Conservation (phyloP, 2,329 filamentous ascomycete species). For the Fusarium dimerum region DNA sequence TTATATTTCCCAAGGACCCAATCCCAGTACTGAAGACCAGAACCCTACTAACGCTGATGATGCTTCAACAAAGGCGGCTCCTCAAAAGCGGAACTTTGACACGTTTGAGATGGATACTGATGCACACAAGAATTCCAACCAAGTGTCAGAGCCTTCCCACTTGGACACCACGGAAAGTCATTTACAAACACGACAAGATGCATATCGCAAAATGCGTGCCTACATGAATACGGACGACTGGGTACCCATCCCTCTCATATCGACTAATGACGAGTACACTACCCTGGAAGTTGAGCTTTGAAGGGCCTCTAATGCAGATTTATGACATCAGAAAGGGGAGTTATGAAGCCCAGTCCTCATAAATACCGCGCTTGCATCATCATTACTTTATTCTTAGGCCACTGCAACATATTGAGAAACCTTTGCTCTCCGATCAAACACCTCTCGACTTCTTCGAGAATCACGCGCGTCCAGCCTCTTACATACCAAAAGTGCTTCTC, state of each 20-base stretch:
- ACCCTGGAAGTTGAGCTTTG: conserved; percentile 36
- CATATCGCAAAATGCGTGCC: conserved; percentile 35
- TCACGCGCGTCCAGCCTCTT: conserved; percentile 26
- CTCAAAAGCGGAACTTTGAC: conserved; percentile 23
- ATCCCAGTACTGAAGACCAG: background rate
- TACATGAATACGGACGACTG: conserved; percentile 32
- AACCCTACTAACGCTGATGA: background rate
- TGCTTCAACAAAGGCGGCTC: background rate
- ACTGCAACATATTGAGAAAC: conserved; percentile 22
- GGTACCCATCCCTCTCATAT: conserved; percentile 36
- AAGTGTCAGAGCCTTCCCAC: conserved; percentile 8
- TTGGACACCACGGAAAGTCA: conserved; percentile 15
- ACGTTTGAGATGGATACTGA: conserved; percentile 3
- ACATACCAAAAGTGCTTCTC: conserved; percentile 31
- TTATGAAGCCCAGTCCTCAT: background rate
- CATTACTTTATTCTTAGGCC: conserved; percentile 23
- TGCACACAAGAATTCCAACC: conserved; percentile 4
- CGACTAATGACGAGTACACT: conserved; percentile 36
- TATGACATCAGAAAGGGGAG: background rate
- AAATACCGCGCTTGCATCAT: conserved; percentile 8
- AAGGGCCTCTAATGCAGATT: background rate
- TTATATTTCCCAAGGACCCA: background rate
- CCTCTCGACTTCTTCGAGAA: conserved; percentile 23
- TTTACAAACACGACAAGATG: conserved; percentile 32
- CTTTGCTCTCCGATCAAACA: conserved; percentile 14